Base-by-base conservation (phyloP, 179 eudicot genomes). In the Silene coronaria region DNA sequence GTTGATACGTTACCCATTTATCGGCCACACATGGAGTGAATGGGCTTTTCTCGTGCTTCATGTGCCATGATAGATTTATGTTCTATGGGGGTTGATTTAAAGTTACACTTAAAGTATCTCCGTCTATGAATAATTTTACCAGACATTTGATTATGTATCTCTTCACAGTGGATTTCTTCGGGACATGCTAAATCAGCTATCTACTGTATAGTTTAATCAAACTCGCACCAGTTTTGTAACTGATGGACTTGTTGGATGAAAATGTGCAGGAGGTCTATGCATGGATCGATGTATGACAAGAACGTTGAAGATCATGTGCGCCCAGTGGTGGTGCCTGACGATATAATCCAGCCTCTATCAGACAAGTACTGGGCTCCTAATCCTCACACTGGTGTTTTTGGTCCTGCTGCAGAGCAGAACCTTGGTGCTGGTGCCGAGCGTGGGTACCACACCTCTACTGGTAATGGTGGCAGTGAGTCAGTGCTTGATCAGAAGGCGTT, bases 361-460 rank as follows among this genome's bases (percentile, higher is more conserved):
- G 90, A 85, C 3, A 84, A 87, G 68, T 89, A 89, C 88, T 93
- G 98, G 98, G 85, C 84, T 72, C 98, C 98, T 5, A 80, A 93
- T 76, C 98, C 98, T 2, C 76, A 83, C 72, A 93, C 95, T 1
- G 98, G 97, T 14, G 88, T 92, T 14, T 92, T 92, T 22, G 97
- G 97, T 64, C 98, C 98, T 23, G 84, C 80, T 10, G 21, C 85
- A 1, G 90, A 84, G 34, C 78, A 81, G 0, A 82, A 51, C 77
- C 75, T 72, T 0, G 73, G 61, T 6, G 64, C 72, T 2, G 83
- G 75, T 36, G 82, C 42, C 55, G 78, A 67, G 17, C 77, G 77
- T 61, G 79, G 84, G 2, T 75, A 66, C 77, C 76, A 46, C 45
- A 45, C 73, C 23, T 62, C 81, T 1, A 27, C 82, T 27, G 65